Base-by-base conservation (phyloP, 1,284 basidiomycete genomes). In the Rhodotorula sp. region DNA sequence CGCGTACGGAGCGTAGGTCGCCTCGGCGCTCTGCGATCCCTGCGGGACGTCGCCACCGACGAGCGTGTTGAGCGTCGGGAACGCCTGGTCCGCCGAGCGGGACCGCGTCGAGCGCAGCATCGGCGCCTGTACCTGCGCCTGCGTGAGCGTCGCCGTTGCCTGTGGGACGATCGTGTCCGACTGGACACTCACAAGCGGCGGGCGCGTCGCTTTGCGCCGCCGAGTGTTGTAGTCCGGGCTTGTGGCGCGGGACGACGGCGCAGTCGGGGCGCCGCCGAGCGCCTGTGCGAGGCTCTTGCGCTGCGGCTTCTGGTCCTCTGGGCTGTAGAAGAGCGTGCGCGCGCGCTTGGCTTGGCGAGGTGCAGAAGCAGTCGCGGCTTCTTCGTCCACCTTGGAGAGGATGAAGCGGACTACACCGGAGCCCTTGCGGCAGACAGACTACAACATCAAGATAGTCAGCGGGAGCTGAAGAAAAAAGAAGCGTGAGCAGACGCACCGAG, bases 371-470 rank as follows among this genome's bases (percentile, higher is more conserved):
- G 57, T 22, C 3, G 55, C 32, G 6, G 62, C 32, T 25, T 59
- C 51, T 4, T 59, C 55, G 44, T 66, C 65, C 61, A 68, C 53
- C 36, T 71, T 67, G 12, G 50, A 21, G 37, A 59, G 66, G 25
- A 74, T 53, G 63, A 73, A 73, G n/a, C 66, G 58, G 15, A 73
- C 34, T 12, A 73, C 59, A 29, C 54, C 37, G 10, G 65, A 21
- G 21, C 66, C 66, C 29, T 59, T 67, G 55, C 64, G 59, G 41
- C 48, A 57, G 32, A 67, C 53, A 17, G 54, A 51, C 63, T 66
- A 61, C 32, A 25, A 9, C 27, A 10, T 17, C 27, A 19, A n/a
- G 13, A 17, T 3, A 12, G 59, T 58, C 46, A 65, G 44, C 27
- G 3, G 9, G 17, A 22, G 21, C 0, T 32, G 8, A 12, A 8